Base-by-base conservation (phyloP, 371 early-diverging fungal species). In the Conidiobolus incongruus region DNA sequence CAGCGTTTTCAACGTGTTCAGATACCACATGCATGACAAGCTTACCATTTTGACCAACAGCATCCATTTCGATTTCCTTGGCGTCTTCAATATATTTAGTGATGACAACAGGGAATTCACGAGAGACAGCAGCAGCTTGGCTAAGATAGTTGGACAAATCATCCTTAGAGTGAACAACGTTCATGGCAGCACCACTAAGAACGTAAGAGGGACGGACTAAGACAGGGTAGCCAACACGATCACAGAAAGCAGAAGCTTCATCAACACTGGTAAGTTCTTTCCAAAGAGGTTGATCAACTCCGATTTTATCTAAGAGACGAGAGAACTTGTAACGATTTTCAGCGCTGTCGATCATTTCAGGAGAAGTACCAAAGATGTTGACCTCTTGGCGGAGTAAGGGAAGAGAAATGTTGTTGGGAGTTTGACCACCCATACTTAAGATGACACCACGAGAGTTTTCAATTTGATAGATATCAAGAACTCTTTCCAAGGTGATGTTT, bases 251-350 rank as follows among this genome's bases (percentile, higher is more conserved):
- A 17, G 64, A 59, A 4, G 91, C 91, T 39, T 89, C 90, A 10
- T 78, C 76, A 35, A 66, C 65, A 46, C 70, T 75, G 6, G 86
- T 84, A 35, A 94, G 61, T 59, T 89, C 87, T 55, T 83, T 80
- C 94, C 94, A 94, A 44, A 54, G 63, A 16, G 94, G 94, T 63
- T 94, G 94, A 58, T 91, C 90, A 8, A 94, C 83, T 35, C 84
- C 88, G 53, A 88, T 85, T 47, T 72, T 71, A 63, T 94, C 94
- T 45, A 81, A 70, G 72, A 87, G 77, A 50, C 81, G 77, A 37
- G 87, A 85, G 66, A 93, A 93, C 64, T 89, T 86, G 77, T 85
- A 82, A n/a, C 94, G 70, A 63, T 90, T 78, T 55, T 93, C 94
- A 19, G 94, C 94, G 28, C 62, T 72, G 57, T 93, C 91, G 56